Percentiles rank a stretch among this genome's conserved stretches.
phyloP scores from a whole-genome alignment of 106 monocot genomes.

The Xerophyta viscosa region DNA sequence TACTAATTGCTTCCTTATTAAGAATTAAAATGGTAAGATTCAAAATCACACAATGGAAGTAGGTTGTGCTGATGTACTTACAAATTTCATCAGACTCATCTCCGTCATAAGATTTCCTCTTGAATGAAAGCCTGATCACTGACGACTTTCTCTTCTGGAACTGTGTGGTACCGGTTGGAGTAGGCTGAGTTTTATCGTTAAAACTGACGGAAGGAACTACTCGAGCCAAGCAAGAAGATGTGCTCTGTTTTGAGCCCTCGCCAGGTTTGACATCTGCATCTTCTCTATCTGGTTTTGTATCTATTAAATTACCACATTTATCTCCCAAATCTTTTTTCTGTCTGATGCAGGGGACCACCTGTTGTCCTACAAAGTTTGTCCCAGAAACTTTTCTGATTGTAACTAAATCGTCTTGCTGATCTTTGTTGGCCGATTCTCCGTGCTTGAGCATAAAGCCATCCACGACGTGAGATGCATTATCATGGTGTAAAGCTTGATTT shows the following conservation, averaged over 20 bases:
- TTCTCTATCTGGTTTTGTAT: slow-evolving; percentile 17
- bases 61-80: slow-evolving; percentile 21
- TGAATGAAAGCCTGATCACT: slow-evolving; percentile 75
- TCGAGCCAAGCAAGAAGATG: slow-evolving; percentile 27
- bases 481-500: slow-evolving; percentile 28
- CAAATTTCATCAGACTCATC: slow-evolving; percentile 63
- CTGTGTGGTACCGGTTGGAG: slow-evolving; percentile 14
- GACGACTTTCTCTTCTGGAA: slow-evolving; percentile 49
- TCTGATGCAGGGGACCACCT: slow-evolving; percentile 13
- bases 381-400: slow-evolving; percentile 20
- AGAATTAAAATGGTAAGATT: too few relatives aligned
- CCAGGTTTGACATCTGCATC: slow-evolving; percentile 28
- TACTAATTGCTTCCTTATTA: too few relatives aligned
- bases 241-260: slow-evolving; percentile 18
- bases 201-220: slow-evolving; percentile 61
- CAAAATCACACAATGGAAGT: slow-evolving; percentile 3
- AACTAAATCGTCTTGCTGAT: too few relatives aligned
- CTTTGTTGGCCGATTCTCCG: too few relatives aligned
- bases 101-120: slow-evolving; percentile 63
- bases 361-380: not conserved
- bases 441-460: slow-evolving; percentile 31
- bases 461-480: slow-evolving; percentile 23
- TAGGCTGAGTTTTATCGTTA: slow-evolving; percentile 57
- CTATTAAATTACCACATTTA: slow-evolving; percentile 22
- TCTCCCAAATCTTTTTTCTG: slow-evolving; percentile 27